Conservation (phyloP, 2,329 filamentous ascomycete genomes). For the Metarhizium humberi region DNA sequence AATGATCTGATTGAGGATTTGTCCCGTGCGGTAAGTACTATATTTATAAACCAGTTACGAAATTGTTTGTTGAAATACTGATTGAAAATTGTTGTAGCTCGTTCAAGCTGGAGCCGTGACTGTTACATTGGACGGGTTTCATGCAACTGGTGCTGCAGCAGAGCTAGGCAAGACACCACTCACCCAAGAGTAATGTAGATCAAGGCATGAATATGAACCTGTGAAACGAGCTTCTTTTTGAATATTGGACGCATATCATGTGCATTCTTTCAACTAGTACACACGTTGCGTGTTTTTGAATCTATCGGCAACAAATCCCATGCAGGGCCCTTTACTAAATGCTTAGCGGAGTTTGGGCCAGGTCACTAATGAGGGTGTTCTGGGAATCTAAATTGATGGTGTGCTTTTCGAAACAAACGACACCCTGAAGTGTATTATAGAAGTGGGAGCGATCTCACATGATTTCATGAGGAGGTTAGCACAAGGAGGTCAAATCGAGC, state of each 20-base stretch:
- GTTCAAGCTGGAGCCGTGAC: constrained; percentile 91
- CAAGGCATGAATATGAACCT: constrained; percentile 6
- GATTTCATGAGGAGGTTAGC: too few relatives aligned
- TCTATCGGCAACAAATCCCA: too few relatives aligned
- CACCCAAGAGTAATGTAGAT: constrained; percentile 4
- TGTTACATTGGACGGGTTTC: constrained; percentile 74
- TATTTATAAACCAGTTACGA: background rate
- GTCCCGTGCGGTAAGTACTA: constrained; percentile 67
- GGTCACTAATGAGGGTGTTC: too few relatives aligned
- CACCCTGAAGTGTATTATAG: too few relatives aligned
- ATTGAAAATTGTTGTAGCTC: constrained; percentile 40
- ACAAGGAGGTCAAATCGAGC: too few relatives aligned
- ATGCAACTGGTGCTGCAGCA: constrained; percentile 40
- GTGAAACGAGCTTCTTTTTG: background rate
- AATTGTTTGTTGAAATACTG: background rate
- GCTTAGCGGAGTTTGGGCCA: too few relatives aligned
- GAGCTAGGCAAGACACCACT: constrained; percentile 22
- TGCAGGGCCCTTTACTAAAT: too few relatives aligned
- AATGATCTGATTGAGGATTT: constrained; percentile 91
- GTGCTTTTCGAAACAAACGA: too few relatives aligned
- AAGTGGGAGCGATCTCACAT: too few relatives aligned
- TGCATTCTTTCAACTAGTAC: background rate
- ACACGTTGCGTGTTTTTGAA: too few relatives aligned
- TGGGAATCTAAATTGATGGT: too few relatives aligned
- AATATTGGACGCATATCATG: background rate